Evolutionary conservation across 1,139 yeast species (phyloP), one percentile per base, ranked within the genome.

Genomic region (Candida sp.): DNA sequence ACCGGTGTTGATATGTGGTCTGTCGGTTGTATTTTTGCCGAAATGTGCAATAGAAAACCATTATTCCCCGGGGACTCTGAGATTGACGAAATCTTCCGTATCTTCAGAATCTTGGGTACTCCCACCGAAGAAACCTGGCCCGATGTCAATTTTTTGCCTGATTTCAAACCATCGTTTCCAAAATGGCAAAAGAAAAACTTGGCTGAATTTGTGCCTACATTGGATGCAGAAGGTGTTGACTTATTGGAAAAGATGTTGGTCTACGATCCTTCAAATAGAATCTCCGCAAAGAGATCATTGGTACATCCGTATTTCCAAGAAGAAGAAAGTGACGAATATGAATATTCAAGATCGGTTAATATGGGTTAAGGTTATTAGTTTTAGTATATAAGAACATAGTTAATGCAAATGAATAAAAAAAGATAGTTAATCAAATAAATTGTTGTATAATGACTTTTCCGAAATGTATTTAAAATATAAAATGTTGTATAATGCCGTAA

Each of bases 1-100:
- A 93, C 98, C 0, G 98, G 98, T 23, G 98, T 93, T 41, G 99
- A 93, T 63, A 90, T 95, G 85, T 93, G 99, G 99, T 88, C 97
- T 15, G 88, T 90, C 46, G 99, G 99, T 21, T 91, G 98, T 65
- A 93, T 93, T 45, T 93, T 95, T 68, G 99, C 98, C 5, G 99
- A 93, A 64, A 91, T 93, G 98, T 93, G 95, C 55, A 89, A 91
- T 60, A 77, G 99, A 50, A 89, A 89, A 64, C 98, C 99, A 7
- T 68, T 93, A 42, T 93, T 93, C 69, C 96, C 98, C 2, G 99
- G 99, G 27, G 99, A 93, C 65, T 88, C 97, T 12, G 99, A 93
- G 64, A 93, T 93, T 62, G 99, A 93, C 64, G 97, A 93, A 70
- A 93, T 93, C 54, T 91, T 93, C 73, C 84, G 95, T 67, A 93